phyloP scores from a whole-genome alignment of 371 early-diverging fungal species.

The Funneliformis caledonium region DNA sequence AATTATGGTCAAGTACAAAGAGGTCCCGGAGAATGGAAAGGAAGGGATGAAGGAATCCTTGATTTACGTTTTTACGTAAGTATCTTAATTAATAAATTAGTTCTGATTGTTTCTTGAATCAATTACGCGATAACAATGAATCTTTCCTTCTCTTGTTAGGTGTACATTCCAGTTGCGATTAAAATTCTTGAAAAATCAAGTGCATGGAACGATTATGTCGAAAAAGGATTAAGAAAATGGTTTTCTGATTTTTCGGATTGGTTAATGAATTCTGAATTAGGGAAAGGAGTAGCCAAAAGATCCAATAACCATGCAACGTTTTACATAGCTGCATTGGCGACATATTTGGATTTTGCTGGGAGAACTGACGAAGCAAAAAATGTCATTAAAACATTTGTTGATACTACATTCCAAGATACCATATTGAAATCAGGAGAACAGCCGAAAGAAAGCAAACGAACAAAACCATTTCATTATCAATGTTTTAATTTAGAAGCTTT shows the following conservation, averaged over 20 bases:
- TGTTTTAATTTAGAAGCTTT: slow-evolving; percentile 53
- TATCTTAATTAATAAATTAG: slow-evolving; percentile 12
- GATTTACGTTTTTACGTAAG: slow-evolving; percentile 46
- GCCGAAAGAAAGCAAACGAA: slow-evolving; percentile 47
- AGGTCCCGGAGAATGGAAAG: slow-evolving; percentile 46
- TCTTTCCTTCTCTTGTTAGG: slow-evolving; percentile 38
- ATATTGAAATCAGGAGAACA: slow-evolving; percentile 46
- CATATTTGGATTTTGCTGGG: neutral
- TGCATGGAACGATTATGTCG: neutral
- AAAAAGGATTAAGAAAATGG: slow-evolving; percentile 47
- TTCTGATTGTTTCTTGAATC: neutral
- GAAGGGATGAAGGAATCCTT: slow-evolving; percentile 53
- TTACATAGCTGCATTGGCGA: slow-evolving; percentile 17
- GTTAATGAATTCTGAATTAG: slow-evolving; percentile 53
- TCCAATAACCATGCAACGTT: slow-evolving; percentile 57
- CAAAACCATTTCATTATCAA: slow-evolving; percentile 51
- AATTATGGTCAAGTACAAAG: slow-evolving; percentile 53
- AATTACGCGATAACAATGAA: too few relatives aligned
- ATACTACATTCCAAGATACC: neutral
- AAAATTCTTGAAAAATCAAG: neutral
- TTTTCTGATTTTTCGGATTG: slow-evolving; percentile 51
- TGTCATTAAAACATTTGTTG: neutral
- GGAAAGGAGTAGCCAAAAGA: slow-evolving; percentile 45
- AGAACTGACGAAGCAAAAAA: neutral
- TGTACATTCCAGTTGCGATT: slow-evolving; percentile 31